These are phyloP conservation scores for Arthroderma uncinatum DNA, from an alignment of 2,329 filamentous ascomycete species.

Conservation along the genomic window DNA sequence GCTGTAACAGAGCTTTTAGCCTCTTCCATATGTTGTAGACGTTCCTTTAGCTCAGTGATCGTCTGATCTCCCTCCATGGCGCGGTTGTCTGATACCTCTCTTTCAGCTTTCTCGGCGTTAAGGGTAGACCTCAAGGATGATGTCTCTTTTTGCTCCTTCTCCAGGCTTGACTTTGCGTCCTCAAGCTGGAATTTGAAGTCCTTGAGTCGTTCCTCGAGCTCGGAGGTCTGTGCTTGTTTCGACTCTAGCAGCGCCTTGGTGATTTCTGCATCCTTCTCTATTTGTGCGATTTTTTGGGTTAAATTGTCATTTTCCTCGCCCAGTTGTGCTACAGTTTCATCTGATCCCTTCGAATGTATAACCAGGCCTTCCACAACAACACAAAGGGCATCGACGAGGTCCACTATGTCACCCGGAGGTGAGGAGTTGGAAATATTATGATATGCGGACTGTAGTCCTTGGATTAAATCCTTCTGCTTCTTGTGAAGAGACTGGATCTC, in stretches of 20 bases:
- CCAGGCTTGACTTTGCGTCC: conserved; percentile 42
- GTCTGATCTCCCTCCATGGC: conserved; percentile 66
- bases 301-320: conserved; percentile 53
- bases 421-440: conserved; percentile 44
- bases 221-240: conserved; percentile 43
- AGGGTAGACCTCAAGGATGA: conserved; percentile 58
- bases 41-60: conserved; percentile 54
- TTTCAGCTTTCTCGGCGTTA: conserved; percentile 72
- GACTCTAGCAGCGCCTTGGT: conserved; percentile 43
- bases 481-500: conserved; percentile 44
- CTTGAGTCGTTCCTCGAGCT: conserved; percentile 45
- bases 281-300: conserved; percentile 43
- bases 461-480: conserved; percentile 42
- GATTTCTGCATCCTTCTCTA: conserved; percentile 48
- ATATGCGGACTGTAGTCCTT: conserved; percentile 49
- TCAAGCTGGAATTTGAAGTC: conserved; percentile 38
- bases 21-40: conserved; percentile 64
- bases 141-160: conserved; percentile 59
- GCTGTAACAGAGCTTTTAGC: conserved; percentile 65
- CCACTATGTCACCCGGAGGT: conserved; percentile 46
- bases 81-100: conserved; percentile 62
- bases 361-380: conserved; percentile 48
- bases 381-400: conserved; percentile 51
- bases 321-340: conserved; percentile 50
- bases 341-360: conserved; percentile 48